These are phyloP conservation scores for Musa schizocarpa DNA, from an alignment of 176 grass and related monocot species.

Conservation along the genomic window DNA sequence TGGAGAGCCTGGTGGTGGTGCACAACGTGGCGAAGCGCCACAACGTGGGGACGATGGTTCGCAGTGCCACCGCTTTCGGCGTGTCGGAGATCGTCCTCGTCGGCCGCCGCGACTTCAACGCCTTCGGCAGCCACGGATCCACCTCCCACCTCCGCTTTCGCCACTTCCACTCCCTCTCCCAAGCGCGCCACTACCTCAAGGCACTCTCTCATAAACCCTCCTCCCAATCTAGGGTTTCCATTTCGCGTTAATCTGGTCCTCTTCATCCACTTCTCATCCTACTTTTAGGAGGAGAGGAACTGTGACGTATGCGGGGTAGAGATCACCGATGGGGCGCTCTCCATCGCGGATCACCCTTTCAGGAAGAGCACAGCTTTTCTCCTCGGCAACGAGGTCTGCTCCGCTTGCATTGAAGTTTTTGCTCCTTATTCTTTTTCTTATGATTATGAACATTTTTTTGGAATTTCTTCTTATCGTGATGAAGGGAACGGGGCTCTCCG, in stretches of 20 bases:
- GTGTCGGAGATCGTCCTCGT: constrained; percentile 72
- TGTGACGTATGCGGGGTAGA: constrained; percentile 86
- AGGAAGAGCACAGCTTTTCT: constrained; percentile 64
- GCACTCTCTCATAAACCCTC: not conserved
- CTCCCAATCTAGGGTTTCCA: not conserved
- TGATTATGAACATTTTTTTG: not conserved
- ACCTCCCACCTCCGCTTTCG: constrained; percentile 73
- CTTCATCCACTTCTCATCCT: not conserved
- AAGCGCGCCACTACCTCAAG: constrained; percentile 66
- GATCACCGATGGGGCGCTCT: constrained; percentile 55
- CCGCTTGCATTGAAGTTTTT: not conserved
- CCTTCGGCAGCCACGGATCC: constrained; percentile 79
- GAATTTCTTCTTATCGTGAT: constrained; percentile 12
- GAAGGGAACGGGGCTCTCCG: constrained; percentile 72
- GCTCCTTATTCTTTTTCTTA: not conserved
- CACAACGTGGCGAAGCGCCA: constrained; percentile 90
- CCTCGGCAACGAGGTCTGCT: constrained; percentile 74
- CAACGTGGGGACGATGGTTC: constrained; percentile 75
- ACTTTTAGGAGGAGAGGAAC: constrained; percentile 40
- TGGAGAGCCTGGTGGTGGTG: constrained; percentile 57
- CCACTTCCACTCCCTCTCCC: constrained; percentile 55
- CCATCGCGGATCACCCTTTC: constrained; percentile 64
- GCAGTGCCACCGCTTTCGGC: constrained; percentile 73
- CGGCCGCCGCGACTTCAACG: constrained; percentile 76
- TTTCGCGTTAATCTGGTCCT: not conserved